Percentiles rank a stretch among this genome's conserved stretches.
These are phyloP conservation scores for Santalum album DNA, from an alignment of 164 flowering plant species.

Conservation along the genomic window DNA sequence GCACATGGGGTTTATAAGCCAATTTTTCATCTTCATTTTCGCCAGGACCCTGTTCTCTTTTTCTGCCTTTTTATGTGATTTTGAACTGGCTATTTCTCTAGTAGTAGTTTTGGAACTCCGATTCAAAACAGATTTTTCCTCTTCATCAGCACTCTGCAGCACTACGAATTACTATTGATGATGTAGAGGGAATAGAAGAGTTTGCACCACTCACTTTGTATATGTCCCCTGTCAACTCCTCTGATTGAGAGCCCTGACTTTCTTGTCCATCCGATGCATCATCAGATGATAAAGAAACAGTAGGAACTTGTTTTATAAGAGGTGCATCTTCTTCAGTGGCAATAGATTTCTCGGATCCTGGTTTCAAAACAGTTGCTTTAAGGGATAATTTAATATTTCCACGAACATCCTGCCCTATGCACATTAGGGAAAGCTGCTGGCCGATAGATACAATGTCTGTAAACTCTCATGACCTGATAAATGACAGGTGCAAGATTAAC, in stretches of 20 bases:
- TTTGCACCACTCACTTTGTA: slow-evolving; percentile 11
- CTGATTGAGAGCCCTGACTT: slow-evolving; percentile 10
- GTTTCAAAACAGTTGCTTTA: slow-evolving; percentile 49
- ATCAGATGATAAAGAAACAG: slow-evolving; percentile 26
- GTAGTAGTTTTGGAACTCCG: slow-evolving; percentile 13
- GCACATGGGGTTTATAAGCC: no score
- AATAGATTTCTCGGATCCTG: slow-evolving; percentile 15
- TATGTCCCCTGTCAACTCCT: slow-evolving; percentile 16
- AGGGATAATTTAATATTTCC: slow-evolving; percentile 87
- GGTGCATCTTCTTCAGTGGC: slow-evolving; percentile 15
- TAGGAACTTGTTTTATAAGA: slow-evolving; percentile 16
- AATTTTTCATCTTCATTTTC: no score
- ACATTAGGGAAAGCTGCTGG: slow-evolving; percentile 69
- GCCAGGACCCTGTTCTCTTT: slow-evolving; percentile 10
- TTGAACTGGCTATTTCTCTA: slow-evolving; percentile 1
- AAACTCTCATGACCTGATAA: slow-evolving; percentile 60
- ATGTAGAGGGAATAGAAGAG: slow-evolving; percentile 19
- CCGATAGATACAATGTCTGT: slow-evolving; percentile 84
- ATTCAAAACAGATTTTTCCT: slow-evolving; percentile 29
- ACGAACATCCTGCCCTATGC: slow-evolving; percentile 86
- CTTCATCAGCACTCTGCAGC: slow-evolving; percentile 84
- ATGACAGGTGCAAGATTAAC: slow-evolving; percentile 2
- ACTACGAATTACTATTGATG: slow-evolving; percentile 70
- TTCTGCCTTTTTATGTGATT: no score
- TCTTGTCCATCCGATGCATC: slow-evolving; percentile 22